A percentile compares a stretch with the other conserved stretches of the same genome.
These are phyloP conservation scores for Zopfia rhizophila DNA, from an alignment of 2,329 filamentous ascomycete species.

Conservation along the genomic window DNA sequence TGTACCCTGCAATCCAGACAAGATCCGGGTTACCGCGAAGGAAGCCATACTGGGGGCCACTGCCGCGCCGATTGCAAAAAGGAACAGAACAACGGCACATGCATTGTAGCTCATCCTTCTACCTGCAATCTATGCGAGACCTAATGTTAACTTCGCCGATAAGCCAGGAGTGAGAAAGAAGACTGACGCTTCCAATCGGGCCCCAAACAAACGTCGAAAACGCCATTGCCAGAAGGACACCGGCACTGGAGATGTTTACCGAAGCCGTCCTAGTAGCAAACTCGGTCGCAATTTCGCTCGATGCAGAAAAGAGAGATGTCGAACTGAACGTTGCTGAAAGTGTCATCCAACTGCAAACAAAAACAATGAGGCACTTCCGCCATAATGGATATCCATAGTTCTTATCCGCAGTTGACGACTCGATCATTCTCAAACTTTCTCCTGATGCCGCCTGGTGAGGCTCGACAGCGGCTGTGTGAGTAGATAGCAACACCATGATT, in stretches of 20 bases:
- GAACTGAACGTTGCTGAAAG: constrained; percentile 55
- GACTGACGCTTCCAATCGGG: constrained; percentile 22
- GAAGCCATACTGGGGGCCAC: constrained; percentile 19
- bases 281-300: constrained; percentile 52
- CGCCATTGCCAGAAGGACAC: constrained; percentile 28
- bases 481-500: too few species aligned
- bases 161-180: neutral
- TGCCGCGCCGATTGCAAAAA: constrained; percentile 24
- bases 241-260: constrained; percentile 25
- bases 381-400: constrained; percentile 18
- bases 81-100: constrained; percentile 22
- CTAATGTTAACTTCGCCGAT: neutral
- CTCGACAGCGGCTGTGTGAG: too few species aligned
- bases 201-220: constrained; percentile 26
- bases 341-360: constrained; percentile 55
- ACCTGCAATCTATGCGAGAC: constrained; percentile 21
- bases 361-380: constrained; percentile 54
- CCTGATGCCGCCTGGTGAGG: too few species aligned
- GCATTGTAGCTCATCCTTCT: constrained; percentile 21
- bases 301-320: constrained; percentile 54
- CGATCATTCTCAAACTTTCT: too few species aligned
- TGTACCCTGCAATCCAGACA: constrained; percentile 26
- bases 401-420: constrained; percentile 3
- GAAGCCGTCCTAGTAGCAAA: constrained; percentile 44
- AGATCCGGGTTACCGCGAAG: constrained; percentile 26